Conservation (phyloP, 768 basidiomycete species). For the Hericium alpestre region DNA sequence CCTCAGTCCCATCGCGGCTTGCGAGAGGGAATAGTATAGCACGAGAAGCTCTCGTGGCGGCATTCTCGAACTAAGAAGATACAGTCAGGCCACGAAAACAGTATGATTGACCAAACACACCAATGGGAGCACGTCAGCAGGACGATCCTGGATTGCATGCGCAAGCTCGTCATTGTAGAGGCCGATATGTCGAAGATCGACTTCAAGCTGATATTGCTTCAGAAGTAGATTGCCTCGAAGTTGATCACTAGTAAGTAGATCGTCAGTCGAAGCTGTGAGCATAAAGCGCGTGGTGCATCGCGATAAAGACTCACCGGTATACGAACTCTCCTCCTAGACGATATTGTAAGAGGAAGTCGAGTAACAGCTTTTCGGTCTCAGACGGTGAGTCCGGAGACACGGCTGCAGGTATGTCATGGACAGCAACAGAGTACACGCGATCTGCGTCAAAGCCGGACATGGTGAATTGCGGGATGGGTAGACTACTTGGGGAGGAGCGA, state of each 20-base stretch:
- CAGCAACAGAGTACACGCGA: constrained; percentile 70
- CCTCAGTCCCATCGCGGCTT: constrained; percentile 27
- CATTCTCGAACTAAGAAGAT: constrained; percentile 72
- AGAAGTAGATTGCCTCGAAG: constrained; percentile 81
- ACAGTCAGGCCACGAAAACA: background rate
- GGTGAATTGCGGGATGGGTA: constrained; percentile 9
- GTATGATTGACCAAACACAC: constrained; percentile 32
- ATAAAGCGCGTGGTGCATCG: background rate
- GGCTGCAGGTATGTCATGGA: constrained; percentile 52
- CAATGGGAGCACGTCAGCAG: constrained; percentile 80
- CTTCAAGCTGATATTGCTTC: constrained; percentile 63
- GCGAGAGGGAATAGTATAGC: constrained; percentile 74
- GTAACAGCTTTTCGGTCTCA: constrained; percentile 67
- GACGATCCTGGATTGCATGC: constrained; percentile 79
- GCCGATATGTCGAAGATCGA: constrained; percentile 37
- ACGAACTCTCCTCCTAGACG: constrained; percentile 85
- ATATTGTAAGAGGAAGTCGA: constrained; percentile 82
- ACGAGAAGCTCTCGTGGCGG: constrained; percentile 76
- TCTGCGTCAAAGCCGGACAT: constrained; percentile 89
- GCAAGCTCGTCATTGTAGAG: constrained; percentile 92
- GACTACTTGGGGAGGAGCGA: background rate
- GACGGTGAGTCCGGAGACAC: constrained; percentile 62
- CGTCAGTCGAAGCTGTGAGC: background rate
- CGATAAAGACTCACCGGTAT: constrained; percentile 52
- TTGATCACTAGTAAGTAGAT: constrained; percentile 52